phyloP scores from a whole-genome alignment of 257 asterid genomes.

The Nemophila menziesii region DNA sequence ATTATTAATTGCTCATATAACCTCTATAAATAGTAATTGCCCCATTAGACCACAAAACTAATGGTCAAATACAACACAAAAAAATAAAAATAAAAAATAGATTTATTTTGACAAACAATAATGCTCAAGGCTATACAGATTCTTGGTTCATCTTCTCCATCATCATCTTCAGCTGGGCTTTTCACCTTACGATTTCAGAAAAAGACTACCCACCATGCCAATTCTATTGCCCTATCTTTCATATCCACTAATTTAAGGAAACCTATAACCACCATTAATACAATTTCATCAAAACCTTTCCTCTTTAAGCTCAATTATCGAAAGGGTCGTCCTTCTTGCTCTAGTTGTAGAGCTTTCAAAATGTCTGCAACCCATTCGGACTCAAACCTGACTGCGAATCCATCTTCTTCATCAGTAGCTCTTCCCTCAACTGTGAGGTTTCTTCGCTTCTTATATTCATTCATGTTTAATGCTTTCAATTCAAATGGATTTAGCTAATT shows the following conservation, averaged over 20 bases:
- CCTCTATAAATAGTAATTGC: not conserved
- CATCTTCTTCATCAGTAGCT: conserved; percentile 21
- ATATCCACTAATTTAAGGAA: conserved; percentile 47
- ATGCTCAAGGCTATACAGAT: conserved; percentile 78
- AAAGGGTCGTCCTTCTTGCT: conserved; percentile 17
- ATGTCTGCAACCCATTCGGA: conserved; percentile 45
- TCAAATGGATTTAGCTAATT: no score
- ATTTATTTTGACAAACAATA: conserved; percentile 11
- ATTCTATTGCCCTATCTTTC: conserved; percentile 18
- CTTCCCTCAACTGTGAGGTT: conserved; percentile 49
- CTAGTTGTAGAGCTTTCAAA: conserved; percentile 23
- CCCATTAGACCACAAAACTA: not conserved
- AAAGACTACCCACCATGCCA: conserved; percentile 22
- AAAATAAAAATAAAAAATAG: not conserved
- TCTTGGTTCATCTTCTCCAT: conserved; percentile 60
- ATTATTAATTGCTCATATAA: no score
- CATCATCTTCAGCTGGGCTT: conserved; percentile 27
- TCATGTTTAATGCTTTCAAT: no score
- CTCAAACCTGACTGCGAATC: conserved; percentile 35
- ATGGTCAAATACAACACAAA: not conserved
- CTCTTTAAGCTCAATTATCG: conserved; percentile 13
- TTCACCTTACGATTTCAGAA: conserved; percentile 43
- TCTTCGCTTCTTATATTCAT: not conserved
- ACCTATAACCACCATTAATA: conserved; percentile 20
- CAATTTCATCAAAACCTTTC: conserved; percentile 5